These are phyloP conservation scores for Phylloporus sp. DNA, from an alignment of 768 basidiomycete species.

Conservation along the genomic window DNA sequence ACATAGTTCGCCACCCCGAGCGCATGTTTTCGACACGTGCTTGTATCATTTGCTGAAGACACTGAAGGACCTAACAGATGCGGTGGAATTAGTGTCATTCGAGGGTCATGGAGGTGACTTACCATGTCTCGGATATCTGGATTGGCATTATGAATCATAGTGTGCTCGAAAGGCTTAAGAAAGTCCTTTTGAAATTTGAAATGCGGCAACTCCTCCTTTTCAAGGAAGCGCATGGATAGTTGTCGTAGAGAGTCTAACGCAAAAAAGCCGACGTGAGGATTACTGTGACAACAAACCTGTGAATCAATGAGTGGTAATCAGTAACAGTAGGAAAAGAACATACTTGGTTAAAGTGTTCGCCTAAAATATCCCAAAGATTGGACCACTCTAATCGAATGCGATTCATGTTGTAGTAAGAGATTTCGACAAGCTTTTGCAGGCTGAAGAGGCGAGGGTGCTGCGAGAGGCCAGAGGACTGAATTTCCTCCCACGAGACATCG, in stretches of 20 bases:
- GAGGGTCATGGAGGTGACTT: conserved; percentile 3
- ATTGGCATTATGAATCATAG: conserved; percentile 95
- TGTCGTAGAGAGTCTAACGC: conserved; percentile 95
- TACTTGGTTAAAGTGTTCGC: conserved; percentile 98
- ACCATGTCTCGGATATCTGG: conserved; percentile 97
- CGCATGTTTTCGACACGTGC: conserved; percentile 91
- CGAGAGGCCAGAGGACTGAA: conserved; percentile 92
- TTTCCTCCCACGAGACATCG: conserved; percentile 99
- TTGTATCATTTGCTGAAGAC: conserved; percentile 98
- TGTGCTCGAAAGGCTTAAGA: conserved; percentile 94
- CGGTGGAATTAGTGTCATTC: background rate
- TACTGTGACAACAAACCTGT: conserved; percentile 97
- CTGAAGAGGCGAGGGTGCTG: conserved; percentile 95
- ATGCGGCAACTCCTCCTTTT: conserved; percentile 96
- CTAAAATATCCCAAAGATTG: conserved; percentile 94
- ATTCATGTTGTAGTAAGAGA: conserved; percentile 99
- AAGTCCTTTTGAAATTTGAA: conserved; percentile 99
- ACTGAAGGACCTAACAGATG: conserved; percentile 79
- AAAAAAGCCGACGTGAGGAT: conserved; percentile 94
- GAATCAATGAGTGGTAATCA: conserved; percentile 9
- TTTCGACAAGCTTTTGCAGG: conserved; percentile 95
- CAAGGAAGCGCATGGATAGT: conserved; percentile 96
- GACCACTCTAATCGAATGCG: conserved; percentile 99
- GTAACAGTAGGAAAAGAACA: background rate
- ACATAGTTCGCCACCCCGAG: conserved; percentile 99